Conservation (phyloP, 345 rosid species). For the Aurinia saxatilis region DNA sequence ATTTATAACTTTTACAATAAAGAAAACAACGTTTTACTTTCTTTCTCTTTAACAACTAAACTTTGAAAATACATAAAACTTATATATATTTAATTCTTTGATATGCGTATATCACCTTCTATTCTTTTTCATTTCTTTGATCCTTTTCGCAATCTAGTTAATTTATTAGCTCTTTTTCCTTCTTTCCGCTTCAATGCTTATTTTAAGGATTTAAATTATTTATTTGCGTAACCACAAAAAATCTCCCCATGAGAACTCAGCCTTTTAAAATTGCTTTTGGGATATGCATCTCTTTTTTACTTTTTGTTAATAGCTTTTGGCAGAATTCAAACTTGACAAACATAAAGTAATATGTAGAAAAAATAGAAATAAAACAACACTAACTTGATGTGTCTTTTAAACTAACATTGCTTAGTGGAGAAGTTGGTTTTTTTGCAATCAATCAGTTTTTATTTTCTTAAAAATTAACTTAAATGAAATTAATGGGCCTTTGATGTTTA, state of each 20-base stretch:
- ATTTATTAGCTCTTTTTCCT: conserved; percentile 9
- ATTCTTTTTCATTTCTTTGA: background rate
- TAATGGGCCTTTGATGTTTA: conserved; percentile 6
- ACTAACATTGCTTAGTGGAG: conserved; percentile 28
- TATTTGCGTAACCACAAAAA: background rate
- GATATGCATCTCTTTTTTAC: background rate
- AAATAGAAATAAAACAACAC: conserved; percentile 1
- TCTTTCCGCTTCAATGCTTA: background rate
- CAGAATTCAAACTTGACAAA: background rate
- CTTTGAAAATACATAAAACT: background rate
- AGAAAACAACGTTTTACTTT: conserved; percentile 1
- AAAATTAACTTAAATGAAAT: background rate
- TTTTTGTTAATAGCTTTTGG: background rate
- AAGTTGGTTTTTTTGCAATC: conserved; percentile 22
- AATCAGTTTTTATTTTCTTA: background rate
- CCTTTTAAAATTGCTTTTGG: conserved; percentile 9
- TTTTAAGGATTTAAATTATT: background rate
- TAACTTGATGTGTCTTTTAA: conserved; percentile 18
- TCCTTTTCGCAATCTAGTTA: conserved; percentile 7
- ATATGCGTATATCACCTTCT: background rate
- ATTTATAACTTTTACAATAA: background rate
- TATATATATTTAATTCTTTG: background rate
- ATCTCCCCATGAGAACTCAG: background rate
- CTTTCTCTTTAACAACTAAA: background rate
- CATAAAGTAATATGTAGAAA: background rate